phyloP scores from a whole-genome alignment of 2,329 filamentous ascomycete species.

The Epicoccum nigrum region DNA sequence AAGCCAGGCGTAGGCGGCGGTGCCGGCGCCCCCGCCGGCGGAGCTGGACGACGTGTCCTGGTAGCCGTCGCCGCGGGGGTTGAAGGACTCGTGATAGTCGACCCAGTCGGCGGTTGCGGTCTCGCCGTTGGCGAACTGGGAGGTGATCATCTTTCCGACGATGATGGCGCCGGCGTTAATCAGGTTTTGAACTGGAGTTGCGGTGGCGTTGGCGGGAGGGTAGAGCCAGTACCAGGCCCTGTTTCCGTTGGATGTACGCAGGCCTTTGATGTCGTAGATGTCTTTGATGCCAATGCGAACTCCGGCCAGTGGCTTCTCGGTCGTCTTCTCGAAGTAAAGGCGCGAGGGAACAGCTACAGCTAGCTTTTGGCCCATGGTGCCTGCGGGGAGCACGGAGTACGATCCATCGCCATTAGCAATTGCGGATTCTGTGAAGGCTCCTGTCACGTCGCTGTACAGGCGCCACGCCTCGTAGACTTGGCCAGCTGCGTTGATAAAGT shows the following conservation, averaged over 20 bases:
- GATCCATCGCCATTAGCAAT: slow-evolving; percentile 48
- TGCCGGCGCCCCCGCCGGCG: slow-evolving; percentile 53
- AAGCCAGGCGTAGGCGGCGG: slow-evolving; percentile 56
- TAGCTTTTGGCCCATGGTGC: slow-evolving; percentile 48
- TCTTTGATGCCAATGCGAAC: slow-evolving; percentile 69
- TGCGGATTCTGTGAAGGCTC: slow-evolving; percentile 57
- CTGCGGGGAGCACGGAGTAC: slow-evolving; percentile 52
- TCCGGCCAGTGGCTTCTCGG: slow-evolving; percentile 64
- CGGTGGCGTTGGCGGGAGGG: slow-evolving; percentile 53
- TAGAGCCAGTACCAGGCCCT: slow-evolving; percentile 64
- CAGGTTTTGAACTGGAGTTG: slow-evolving; percentile 60
- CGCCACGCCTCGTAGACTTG: slow-evolving; percentile 57
- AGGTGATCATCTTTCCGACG: slow-evolving; percentile 55
- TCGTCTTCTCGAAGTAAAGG: slow-evolving; percentile 62
- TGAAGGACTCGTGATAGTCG: slow-evolving; percentile 53
- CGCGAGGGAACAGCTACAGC: slow-evolving; percentile 61
- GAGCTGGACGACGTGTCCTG: slow-evolving; percentile 57
- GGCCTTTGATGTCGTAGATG: slow-evolving; percentile 64
- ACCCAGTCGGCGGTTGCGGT: slow-evolving; percentile 59
- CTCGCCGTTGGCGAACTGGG: slow-evolving; percentile 55
- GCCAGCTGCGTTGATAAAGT: slow-evolving; percentile 56
- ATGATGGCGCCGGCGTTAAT: slow-evolving; percentile 64
- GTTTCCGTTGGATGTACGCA: slow-evolving; percentile 64
- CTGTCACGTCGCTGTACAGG: slow-evolving; percentile 57
- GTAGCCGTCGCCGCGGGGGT: slow-evolving; percentile 54